Evolutionary conservation across 177 flowering plant genomes (phyloP).

Genomic region (Telopea speciosissima): DNA sequence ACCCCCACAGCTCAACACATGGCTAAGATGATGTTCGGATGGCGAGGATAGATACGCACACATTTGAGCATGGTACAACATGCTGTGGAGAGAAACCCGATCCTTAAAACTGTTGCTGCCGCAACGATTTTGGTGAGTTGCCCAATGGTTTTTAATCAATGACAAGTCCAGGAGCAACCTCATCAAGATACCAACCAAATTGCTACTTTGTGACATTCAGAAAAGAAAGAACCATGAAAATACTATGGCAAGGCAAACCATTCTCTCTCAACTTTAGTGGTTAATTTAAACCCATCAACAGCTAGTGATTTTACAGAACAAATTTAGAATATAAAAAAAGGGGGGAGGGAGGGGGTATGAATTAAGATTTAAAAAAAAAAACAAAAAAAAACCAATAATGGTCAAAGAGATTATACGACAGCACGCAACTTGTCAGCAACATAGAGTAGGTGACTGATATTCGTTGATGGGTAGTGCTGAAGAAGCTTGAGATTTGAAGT

Average conservation of each 20-base stretch:
- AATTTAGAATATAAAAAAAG: neutral
- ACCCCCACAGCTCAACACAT: too few relatives aligned
- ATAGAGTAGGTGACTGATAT: conserved; percentile 84
- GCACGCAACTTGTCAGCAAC: conserved; percentile 85
- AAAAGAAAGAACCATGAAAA: neutral
- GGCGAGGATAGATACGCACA: too few relatives aligned
- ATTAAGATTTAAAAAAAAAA: too few relatives aligned
- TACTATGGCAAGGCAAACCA: neutral
- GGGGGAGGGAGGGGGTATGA: too few relatives aligned
- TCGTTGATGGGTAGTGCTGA: conserved; percentile 83
- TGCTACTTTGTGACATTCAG: neutral
- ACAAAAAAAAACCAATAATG: too few relatives aligned
- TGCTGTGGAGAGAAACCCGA: too few relatives aligned
- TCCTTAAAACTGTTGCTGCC: too few relatives aligned
- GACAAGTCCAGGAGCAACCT: neutral
- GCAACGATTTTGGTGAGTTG: too few relatives aligned
- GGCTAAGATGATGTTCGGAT: too few relatives aligned
- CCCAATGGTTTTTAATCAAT: neutral
- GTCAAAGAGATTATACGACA: conserved; percentile 15
- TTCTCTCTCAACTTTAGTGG: neutral
- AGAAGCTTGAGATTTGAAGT: conserved; percentile 91
- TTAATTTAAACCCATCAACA: conserved; percentile 16
- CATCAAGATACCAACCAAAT: neutral
- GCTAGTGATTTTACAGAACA: conserved; percentile 12
- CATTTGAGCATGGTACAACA: too few relatives aligned